Evolutionary conservation across 2,329 filamentous ascomycete genomes (phyloP).

Genomic region (Beauveria bassiana): DNA sequence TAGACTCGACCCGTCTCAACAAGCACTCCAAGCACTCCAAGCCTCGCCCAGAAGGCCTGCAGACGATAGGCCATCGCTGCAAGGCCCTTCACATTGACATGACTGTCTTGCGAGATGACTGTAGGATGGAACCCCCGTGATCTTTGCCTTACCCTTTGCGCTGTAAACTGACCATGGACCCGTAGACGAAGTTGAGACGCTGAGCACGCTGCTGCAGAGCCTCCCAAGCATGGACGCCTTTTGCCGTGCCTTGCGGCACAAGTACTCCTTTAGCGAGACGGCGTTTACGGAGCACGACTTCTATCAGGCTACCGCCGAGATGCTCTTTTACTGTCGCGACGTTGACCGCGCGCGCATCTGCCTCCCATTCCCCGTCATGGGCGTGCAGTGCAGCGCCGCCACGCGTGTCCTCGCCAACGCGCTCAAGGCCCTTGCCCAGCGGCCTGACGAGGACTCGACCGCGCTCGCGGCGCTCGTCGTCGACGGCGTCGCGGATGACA

Average conservation of each 20-base stretch:
- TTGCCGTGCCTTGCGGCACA: constrained; percentile 33
- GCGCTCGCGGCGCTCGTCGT: constrained; percentile 38
- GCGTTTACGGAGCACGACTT: constrained; percentile 45
- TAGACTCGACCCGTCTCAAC: constrained; percentile 43
- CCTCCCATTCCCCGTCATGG: constrained; percentile 44
- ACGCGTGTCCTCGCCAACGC: constrained; percentile 47
- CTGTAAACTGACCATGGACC: not conserved
- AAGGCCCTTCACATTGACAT: constrained; percentile 43
- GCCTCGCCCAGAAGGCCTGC: constrained; percentile 33
- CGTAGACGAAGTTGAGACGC: constrained; percentile 40
- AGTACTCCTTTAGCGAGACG: constrained; percentile 39
- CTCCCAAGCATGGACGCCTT: constrained; percentile 40
- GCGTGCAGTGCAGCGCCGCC: constrained; percentile 35
- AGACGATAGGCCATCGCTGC: constrained; percentile 39
- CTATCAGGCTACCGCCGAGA: constrained; percentile 29
- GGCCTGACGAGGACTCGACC: constrained; percentile 36
- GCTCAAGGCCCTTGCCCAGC: constrained; percentile 37
- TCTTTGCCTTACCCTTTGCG: not conserved
- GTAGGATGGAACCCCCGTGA: constrained; percentile 24
- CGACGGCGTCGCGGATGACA: constrained; percentile 42
- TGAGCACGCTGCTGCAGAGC: constrained; percentile 37
- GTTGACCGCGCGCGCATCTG: constrained; percentile 40
- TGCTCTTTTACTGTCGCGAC: constrained; percentile 37
- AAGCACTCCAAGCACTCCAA: constrained; percentile 24
- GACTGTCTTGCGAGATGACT: constrained; percentile 44